Conservation (phyloP, 768 basidiomycete species). For the Termitomyces sp. region DNA sequence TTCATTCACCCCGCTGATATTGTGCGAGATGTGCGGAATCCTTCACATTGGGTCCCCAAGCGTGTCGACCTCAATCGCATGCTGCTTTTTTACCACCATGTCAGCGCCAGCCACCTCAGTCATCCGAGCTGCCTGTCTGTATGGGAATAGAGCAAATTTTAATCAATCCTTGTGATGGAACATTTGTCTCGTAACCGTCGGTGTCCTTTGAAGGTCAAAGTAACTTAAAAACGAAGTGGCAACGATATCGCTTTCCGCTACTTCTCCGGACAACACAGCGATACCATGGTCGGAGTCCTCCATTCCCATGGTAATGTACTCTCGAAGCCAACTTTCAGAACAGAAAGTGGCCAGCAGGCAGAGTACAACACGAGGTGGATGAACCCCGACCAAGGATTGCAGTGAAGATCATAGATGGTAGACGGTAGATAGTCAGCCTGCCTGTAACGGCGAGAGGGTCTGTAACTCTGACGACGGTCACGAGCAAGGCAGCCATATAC, state of each 20-base stretch:
- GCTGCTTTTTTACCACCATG: background rate
- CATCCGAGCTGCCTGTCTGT: background rate
- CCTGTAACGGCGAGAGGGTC: background rate
- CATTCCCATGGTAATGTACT: conserved; percentile 5
- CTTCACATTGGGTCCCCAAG: background rate
- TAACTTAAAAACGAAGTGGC: background rate
- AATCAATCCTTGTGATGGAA: background rate
- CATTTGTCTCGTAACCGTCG: background rate
- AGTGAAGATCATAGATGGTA: background rate
- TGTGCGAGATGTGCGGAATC: background rate
- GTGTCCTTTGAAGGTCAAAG: background rate
- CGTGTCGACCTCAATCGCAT: background rate
- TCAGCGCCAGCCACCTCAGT: background rate
- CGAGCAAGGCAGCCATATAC: too few relatives aligned
- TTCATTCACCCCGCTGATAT: background rate
- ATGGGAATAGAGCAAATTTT: background rate
- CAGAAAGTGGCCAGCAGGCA: background rate
- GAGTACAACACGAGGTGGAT: conserved; percentile 4
- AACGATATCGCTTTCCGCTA: background rate
- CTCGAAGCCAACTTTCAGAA: background rate
- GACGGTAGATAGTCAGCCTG: background rate
- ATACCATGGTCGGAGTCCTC: conserved; percentile 1
- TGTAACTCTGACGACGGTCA: too few relatives aligned
- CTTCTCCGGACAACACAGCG: background rate
- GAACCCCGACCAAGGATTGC: background rate